A percentile compares a stretch with the other conserved stretches of the same genome.
These are phyloP conservation scores for Gossypium aridum DNA, from an alignment of 441 rosid genomes.

Conservation along the genomic window DNA sequence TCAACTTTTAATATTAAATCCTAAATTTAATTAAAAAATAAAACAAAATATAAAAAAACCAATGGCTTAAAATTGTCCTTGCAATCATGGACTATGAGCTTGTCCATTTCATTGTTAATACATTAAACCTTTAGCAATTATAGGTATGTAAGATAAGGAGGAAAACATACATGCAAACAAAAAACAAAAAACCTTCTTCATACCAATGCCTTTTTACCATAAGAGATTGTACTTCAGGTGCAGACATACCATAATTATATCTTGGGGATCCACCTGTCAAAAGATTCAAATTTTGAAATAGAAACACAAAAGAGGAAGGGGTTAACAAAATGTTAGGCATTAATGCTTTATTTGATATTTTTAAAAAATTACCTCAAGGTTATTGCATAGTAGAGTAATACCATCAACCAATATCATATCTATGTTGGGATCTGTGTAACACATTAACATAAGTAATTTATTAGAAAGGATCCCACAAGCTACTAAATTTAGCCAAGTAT, in stretches of 20 bases:
- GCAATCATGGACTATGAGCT: no score
- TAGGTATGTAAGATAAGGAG: no score
- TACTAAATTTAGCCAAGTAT: not conserved
- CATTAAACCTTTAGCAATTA: no score
- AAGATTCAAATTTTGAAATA: not conserved
- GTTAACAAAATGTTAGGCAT: not conserved
- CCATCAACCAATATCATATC: constrained; percentile 92
- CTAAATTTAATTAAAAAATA: no score
- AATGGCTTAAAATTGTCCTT: not conserved
- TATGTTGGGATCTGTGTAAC: constrained; percentile 54
- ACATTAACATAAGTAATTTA: constrained; percentile 8
- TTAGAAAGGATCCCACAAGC: not conserved
- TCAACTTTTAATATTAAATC: no score
- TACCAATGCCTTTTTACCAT: not conserved
- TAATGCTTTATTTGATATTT: not conserved
- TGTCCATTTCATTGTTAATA: no score
- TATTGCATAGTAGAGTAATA: constrained; percentile 78
- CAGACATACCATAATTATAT: constrained; percentile 82
- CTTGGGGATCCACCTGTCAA: constrained; percentile 95
- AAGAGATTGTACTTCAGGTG: not conserved
- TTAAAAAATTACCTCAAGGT: constrained; percentile 56
- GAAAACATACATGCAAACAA: no score
- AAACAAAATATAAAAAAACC: no score
- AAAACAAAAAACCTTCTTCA: no score
- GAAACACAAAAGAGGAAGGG: not conserved